Evolutionary conservation across 176 grass and related monocot species (phyloP).

Genomic region (Pontederia paniculata): DNA sequence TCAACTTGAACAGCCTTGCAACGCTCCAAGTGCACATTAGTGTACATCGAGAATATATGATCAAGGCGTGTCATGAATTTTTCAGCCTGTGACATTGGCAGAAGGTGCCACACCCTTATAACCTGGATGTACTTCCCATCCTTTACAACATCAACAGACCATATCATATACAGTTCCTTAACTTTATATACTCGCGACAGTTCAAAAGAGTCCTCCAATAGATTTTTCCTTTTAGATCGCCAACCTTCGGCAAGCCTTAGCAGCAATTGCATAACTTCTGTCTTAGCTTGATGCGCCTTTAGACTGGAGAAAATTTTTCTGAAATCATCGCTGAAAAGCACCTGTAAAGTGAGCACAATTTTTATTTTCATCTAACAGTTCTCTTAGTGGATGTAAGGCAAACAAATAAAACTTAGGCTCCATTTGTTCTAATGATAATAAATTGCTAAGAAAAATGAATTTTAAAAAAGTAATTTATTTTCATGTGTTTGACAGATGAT

Average conservation of each 20-base stretch:
- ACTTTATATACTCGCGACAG: conserved; percentile 41
- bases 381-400: too few relatives aligned
- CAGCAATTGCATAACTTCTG: conserved; percentile 46
- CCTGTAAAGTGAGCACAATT: too few relatives aligned
- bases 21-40: conserved; percentile 43
- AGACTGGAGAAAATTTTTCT: conserved; percentile 54
- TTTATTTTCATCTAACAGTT: too few relatives aligned
- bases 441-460: too few relatives aligned
- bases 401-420: too few relatives aligned
- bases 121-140: conserved; percentile 49
- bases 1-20: conserved; percentile 38
- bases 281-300: conserved; percentile 33
- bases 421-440: too few relatives aligned
- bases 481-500: too few relatives aligned
- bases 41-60: conserved; percentile 71
- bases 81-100: conserved; percentile 34
- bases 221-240: conserved; percentile 29
- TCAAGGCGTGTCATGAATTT: conserved; percentile 39
- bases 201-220: conserved; percentile 20
- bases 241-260: conserved; percentile 53
- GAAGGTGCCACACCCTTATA: conserved; percentile 64
- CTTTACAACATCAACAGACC: conserved; percentile 60
- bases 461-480: too few relatives aligned
- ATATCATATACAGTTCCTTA: conserved; percentile 45
- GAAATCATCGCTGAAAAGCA: conserved; percentile 67